Conservation (phyloP, 2,329 filamentous ascomycete genomes). For the Stachybotrys chlorohalonatus region DNA sequence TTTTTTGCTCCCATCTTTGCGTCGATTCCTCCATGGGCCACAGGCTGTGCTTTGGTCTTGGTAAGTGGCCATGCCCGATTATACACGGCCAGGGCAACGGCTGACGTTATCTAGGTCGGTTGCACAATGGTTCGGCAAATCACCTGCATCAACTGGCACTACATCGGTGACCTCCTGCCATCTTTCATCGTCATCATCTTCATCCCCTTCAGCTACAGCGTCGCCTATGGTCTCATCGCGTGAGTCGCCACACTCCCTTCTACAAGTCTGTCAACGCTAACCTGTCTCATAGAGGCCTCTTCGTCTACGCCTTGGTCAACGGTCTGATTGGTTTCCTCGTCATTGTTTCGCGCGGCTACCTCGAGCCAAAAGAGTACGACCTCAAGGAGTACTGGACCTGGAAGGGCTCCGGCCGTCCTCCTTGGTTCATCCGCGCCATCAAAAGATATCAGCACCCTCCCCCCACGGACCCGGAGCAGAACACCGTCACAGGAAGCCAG, state of each 20-base stretch:
- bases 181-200: slow-evolving; percentile 68
- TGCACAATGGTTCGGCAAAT: slow-evolving; percentile 73
- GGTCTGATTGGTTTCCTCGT: slow-evolving; percentile 36
- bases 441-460: slow-evolving; percentile 6
- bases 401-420: slow-evolving; percentile 36
- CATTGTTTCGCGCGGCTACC: slow-evolving; percentile 28
- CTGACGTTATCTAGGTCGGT: slow-evolving; percentile 43
- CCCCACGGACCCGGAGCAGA: slow-evolving; percentile 1
- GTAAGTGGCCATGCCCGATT: slow-evolving; percentile 27
- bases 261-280: slow-evolving; percentile 1
- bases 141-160: slow-evolving; percentile 66
- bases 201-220: slow-evolving; percentile 72
- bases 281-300: slow-evolving; percentile 33
- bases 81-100: neutral
- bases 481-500: slow-evolving; percentile 4
- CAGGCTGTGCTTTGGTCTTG: slow-evolving; percentile 63
- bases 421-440: slow-evolving; percentile 36
- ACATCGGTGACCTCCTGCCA: slow-evolving; percentile 66
- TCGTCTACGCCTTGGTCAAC: slow-evolving; percentile 44
- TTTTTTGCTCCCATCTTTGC: slow-evolving; percentile 73
- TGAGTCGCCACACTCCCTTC: slow-evolving; percentile 23
- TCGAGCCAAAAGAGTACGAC: slow-evolving; percentile 43
- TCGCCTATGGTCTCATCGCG: slow-evolving; percentile 69
- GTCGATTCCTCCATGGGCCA: slow-evolving; percentile 70
- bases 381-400: slow-evolving; percentile 48